Percentiles rank a stretch among this genome's conserved stretches.
phyloP scores from a whole-genome alignment of 2,329 filamentous ascomycete species.

The Tetracladium maxilliforme region DNA sequence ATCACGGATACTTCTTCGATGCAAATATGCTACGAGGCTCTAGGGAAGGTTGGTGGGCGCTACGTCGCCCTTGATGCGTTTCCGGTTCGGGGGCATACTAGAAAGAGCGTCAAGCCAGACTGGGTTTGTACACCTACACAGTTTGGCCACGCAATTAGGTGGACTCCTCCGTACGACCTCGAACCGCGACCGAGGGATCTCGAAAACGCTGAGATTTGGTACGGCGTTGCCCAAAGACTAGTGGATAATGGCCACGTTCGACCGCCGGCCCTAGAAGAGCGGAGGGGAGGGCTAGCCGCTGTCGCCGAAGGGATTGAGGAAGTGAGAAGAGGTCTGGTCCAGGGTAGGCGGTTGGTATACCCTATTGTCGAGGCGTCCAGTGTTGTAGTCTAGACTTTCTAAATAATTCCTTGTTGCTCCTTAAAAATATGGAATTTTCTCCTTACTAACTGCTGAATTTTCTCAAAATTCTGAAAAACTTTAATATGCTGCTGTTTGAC shows the following conservation, averaged over 20 bases:
- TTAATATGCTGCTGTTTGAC: too few relatives aligned
- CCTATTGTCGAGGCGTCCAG: too few relatives aligned
- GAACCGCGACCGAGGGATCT: constrained; percentile 4
- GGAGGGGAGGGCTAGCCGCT: constrained; percentile 9
- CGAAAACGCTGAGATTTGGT: constrained; percentile 1
- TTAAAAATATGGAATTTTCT: too few relatives aligned
- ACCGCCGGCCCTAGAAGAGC: neutral
- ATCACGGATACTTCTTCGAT: constrained; percentile 18
- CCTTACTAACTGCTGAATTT: too few relatives aligned
- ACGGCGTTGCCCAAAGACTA: neutral
- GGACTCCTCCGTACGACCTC: constrained; percentile 9
- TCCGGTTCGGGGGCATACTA: constrained; percentile 7
- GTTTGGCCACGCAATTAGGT: constrained; percentile 9
- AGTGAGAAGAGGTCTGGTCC: constrained; percentile 10
- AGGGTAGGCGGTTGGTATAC: too few relatives aligned
- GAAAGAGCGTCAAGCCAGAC: constrained; percentile 9
- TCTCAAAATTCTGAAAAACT: too few relatives aligned
- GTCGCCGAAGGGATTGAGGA: constrained; percentile 11
- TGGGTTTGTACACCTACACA: constrained; percentile 14
- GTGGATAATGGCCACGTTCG: neutral
- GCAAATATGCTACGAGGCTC: constrained; percentile 19
- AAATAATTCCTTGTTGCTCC: too few relatives aligned
- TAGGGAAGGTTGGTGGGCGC: constrained; percentile 20
- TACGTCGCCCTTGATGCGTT: constrained; percentile 21
- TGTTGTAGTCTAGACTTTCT: too few relatives aligned